phyloP scores from a whole-genome alignment of 2,329 filamentous ascomycete species.

The Geosmithia putterillii region DNA sequence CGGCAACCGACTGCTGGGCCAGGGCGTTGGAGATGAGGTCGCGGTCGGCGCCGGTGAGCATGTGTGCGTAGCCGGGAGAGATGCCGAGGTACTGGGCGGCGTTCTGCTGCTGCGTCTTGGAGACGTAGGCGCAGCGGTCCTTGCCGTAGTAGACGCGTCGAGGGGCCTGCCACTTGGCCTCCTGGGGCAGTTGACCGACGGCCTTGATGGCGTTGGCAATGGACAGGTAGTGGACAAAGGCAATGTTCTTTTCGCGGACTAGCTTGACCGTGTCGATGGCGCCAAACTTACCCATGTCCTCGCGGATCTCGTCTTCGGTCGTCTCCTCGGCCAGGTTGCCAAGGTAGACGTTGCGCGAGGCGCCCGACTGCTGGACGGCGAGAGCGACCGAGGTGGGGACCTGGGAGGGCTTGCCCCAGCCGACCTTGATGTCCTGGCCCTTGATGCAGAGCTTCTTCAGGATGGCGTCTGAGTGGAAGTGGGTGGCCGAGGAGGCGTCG shows the following conservation, averaged over 20 bases:
- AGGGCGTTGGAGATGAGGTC: slow-evolving; percentile 94
- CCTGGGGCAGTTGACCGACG: slow-evolving; percentile 88
- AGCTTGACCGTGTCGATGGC: slow-evolving; percentile 96
- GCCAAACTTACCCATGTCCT: slow-evolving; percentile 92
- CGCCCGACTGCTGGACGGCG: slow-evolving; percentile 92
- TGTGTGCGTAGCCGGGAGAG: slow-evolving; percentile 89
- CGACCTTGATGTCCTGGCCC: slow-evolving; percentile 98
- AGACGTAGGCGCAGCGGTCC: slow-evolving; percentile 95
- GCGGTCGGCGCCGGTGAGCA: slow-evolving; percentile 88
- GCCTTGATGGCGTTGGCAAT: slow-evolving; percentile 98
- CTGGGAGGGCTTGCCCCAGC: slow-evolving; percentile 97
- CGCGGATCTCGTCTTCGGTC: slow-evolving; percentile 80
- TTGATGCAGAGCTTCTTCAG: slow-evolving; percentile 99
- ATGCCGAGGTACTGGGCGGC: slow-evolving; percentile 97
- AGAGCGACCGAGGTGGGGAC: slow-evolving; percentile 96
- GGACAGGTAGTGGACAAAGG: slow-evolving; percentile 93
- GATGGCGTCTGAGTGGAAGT: slow-evolving; percentile 99
- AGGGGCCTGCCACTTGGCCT: slow-evolving; percentile 91
- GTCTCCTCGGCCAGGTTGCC: slow-evolving; percentile 88
- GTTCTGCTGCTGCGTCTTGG: slow-evolving; percentile 98
- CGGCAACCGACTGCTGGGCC: slow-evolving; percentile 93
- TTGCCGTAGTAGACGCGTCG: slow-evolving; percentile 98
- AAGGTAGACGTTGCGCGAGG: slow-evolving; percentile 92
- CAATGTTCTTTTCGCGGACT: slow-evolving; percentile 94
- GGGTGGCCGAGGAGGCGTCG: slow-evolving; percentile 91